Evolutionary conservation across 2,329 filamentous ascomycete genomes (phyloP), one percentile per base, ranked within the genome.

Genomic region (Sporothrix mexicana): DNA sequence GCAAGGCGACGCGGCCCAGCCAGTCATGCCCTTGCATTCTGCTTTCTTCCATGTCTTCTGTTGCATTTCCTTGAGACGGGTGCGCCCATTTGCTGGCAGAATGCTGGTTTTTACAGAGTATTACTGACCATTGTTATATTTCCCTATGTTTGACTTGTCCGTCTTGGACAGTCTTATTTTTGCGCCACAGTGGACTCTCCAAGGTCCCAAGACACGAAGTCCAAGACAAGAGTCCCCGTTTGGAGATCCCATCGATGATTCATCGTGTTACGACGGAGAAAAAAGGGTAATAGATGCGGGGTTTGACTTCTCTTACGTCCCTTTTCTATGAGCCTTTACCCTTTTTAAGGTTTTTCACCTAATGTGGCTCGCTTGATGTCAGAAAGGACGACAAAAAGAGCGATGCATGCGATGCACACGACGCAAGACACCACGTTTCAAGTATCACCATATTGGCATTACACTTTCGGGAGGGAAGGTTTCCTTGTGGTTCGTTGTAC

Each of bases 131-230:
- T 55, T 8, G 20, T 55, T n/a, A 23, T 23, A 55, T 55, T 55
- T 55, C 8, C 10, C 51, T 20, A 23, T 43, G 36, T 15, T 62
- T 13, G 30, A 3, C 30, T 62, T 36, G 36, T n/a, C 36, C 41
- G 36, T 43, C 59, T 62, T 43, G 36, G 30, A 9, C 10, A 15
- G 59, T 62, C n/a, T 43, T 62, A 17, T 43, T 23, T 55, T 55
- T 23, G 59, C 59, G 59, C 59, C 59, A 62, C 59, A 62, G 59
- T 62, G 59, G 59, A 45, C 59, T 43, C 43, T 62, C 59, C 59
- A 62, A 62, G 59, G 43, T 36, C 7, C 30, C 30, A 36, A 36
- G 30, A 36, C 30, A 1, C 30, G 1, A 36, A 36, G 2, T 36
- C 30, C 30, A 36, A 36, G 30, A 36, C 30, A 36, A 36, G 30